Conservation (phyloP, 768 basidiomycete species). For the Boletus eberwhitei region DNA sequence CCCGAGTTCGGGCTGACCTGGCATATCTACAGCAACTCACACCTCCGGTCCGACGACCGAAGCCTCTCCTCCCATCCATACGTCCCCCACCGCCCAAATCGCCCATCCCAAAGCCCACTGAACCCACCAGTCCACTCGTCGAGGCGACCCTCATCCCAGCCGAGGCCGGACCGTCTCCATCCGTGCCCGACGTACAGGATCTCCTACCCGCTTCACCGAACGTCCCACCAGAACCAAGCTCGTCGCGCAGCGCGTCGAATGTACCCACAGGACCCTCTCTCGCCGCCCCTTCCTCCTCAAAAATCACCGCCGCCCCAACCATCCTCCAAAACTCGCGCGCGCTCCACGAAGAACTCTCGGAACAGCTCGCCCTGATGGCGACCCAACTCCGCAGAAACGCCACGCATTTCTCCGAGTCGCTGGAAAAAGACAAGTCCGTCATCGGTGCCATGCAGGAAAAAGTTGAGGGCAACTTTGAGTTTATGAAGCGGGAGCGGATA, state of each 20-base stretch:
- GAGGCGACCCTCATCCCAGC: constrained; percentile 26
- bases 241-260: constrained; percentile 3
- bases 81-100: constrained; percentile 38
- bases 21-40: constrained; percentile 36
- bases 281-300: constrained; percentile 33
- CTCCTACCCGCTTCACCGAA: constrained; percentile 39
- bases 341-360: constrained; percentile 71
- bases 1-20: background rate
- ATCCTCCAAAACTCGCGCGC: constrained; percentile 54
- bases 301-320: constrained; percentile 34
- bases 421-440: constrained; percentile 73
- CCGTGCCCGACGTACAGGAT: constrained; percentile 22
- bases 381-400: constrained; percentile 83
- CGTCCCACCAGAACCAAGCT: constrained; percentile 13
- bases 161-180: constrained; percentile 12
- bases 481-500: constrained; percentile 63
- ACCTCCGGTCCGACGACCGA: constrained; percentile 39
- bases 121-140: constrained; percentile 8
- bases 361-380: constrained; percentile 81
- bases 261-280: constrained; percentile 25
- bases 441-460: constrained; percentile 66
- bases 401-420: constrained; percentile 65
- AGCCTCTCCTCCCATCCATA: constrained; percentile 51
- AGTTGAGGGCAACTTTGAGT: constrained; percentile 67
- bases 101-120: background rate